These are phyloP conservation scores for Nissolia schottii DNA, from an alignment of 306 rosid species.

Conservation along the genomic window DNA sequence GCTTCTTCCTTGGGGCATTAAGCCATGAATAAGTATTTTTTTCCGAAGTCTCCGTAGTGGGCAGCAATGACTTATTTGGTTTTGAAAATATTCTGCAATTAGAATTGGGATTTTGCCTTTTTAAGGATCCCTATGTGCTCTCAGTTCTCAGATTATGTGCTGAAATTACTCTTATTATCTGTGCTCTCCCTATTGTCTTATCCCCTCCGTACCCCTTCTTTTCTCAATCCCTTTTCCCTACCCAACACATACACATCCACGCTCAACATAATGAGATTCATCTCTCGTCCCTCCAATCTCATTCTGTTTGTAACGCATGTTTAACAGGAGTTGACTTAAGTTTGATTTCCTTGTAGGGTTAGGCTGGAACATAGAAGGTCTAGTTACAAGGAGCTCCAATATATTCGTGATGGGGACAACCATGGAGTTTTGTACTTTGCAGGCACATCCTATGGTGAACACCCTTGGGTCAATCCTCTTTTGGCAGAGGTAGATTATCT, in stretches of 20 bases:
- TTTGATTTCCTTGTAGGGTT: slow-evolving; percentile 39
- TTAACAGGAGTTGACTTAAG: slow-evolving; percentile 9
- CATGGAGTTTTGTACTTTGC: slow-evolving; percentile 83
- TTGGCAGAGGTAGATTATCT: slow-evolving; percentile 65
- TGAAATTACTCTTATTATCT: not conserved
- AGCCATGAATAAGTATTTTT: not conserved
- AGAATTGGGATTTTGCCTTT: too few relatives aligned
- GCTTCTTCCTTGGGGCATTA: not conserved
- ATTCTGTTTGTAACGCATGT: not conserved
- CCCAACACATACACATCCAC: too few relatives aligned
- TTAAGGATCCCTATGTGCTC: not conserved
- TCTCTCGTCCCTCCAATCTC: not conserved
- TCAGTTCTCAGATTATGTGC: not conserved
- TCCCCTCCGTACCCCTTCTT: too few relatives aligned
- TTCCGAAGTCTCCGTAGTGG: not conserved
- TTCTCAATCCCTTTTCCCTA: too few relatives aligned
- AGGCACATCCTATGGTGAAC: slow-evolving; percentile 88
- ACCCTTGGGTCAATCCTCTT: slow-evolving; percentile 94
- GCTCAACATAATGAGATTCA: not conserved
- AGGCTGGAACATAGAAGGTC: slow-evolving; percentile 80
- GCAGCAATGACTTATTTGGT: slow-evolving; percentile 6
- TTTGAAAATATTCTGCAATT: not conserved
- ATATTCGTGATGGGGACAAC: slow-evolving; percentile 84
- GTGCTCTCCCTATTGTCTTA: not conserved
- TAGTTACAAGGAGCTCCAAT: slow-evolving; percentile 86